phyloP scores from a whole-genome alignment of 208 protist genomes.

The Histomonas meleagridis region DNA sequence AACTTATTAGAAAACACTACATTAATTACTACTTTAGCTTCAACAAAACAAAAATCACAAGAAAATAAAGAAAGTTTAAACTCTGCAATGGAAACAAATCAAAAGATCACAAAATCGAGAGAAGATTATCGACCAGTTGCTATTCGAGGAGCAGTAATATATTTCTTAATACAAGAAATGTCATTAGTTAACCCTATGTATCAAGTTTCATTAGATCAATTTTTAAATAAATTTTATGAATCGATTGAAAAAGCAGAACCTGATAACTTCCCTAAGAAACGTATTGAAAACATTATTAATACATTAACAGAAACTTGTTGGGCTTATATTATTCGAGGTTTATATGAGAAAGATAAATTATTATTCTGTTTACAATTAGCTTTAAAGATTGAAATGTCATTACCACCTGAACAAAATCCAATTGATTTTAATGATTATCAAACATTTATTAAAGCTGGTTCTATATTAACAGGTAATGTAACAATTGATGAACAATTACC shows the following conservation, averaged over 20 bases:
- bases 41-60: constrained; percentile 84
- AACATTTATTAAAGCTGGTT: constrained; percentile 75
- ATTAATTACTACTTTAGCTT: constrained; percentile 79
- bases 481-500: not conserved
- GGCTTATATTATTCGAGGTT: constrained; percentile 79
- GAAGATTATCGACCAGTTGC: constrained; percentile 89
- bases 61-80: constrained; percentile 81
- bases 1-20: constrained; percentile 62
- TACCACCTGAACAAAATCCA: not conserved
- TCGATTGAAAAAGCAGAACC: constrained; percentile 67
- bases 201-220: constrained; percentile 87
- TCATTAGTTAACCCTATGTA: constrained; percentile 89
- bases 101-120: constrained; percentile 77
- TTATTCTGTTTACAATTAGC: constrained; percentile 82
- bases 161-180: constrained; percentile 95
- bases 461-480: constrained; percentile 59
- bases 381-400: constrained; percentile 70
- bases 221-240: constrained; percentile 80
- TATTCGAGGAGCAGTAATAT: constrained; percentile 81
- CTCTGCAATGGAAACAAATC: constrained; percentile 76
- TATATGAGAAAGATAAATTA: constrained; percentile 88
- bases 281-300: constrained; percentile 84
- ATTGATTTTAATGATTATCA: constrained; percentile 45
- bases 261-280: constrained; percentile 68
- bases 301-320: constrained; percentile 75